Percentiles rank a stretch among this genome's conserved stretches.
Evolutionary conservation across 495 filamentous ascomycete genomes (phyloP).

Genomic region (Aspergillus sparsus): DNA sequence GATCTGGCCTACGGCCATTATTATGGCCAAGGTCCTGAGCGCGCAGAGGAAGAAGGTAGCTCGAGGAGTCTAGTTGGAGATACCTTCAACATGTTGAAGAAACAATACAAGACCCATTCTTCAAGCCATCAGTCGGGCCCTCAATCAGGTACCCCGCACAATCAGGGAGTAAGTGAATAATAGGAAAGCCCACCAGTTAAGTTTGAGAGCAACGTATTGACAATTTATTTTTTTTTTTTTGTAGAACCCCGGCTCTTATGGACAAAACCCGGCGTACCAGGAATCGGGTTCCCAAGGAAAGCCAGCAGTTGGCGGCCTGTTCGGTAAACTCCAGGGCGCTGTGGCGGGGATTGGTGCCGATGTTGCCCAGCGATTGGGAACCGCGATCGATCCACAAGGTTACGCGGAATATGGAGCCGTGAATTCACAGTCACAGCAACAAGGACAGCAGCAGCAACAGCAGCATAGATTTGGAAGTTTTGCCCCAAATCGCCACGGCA

Average conservation of each 20-base stretch:
- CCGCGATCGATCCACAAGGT: slow-evolving; percentile 51
- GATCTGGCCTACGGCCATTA: slow-evolving; percentile 59
- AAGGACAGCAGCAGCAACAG: slow-evolving; percentile 36
- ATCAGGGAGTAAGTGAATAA: not conserved
- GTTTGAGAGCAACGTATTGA: not conserved
- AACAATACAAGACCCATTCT: slow-evolving; percentile 44
- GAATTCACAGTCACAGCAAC: slow-evolving; percentile 13
- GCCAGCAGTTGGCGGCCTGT: slow-evolving; percentile 48
- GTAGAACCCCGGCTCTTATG: slow-evolving; percentile 2
- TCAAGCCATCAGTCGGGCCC: slow-evolving; percentile 14
- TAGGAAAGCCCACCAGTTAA: not conserved
- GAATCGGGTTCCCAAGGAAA: slow-evolving; percentile 29
- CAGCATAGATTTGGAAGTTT: slow-evolving; percentile 81
- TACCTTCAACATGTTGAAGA: slow-evolving; percentile 51
- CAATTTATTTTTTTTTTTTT: not conserved
- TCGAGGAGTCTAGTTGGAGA: slow-evolving; percentile 57
- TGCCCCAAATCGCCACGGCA: slow-evolving; percentile 64
- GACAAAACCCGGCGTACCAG: slow-evolving; percentile 21
- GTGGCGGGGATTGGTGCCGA: slow-evolving; percentile 54
- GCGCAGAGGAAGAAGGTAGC: slow-evolving; percentile 35
- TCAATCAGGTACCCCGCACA: slow-evolving; percentile 20
- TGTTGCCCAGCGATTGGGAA: slow-evolving; percentile 51
- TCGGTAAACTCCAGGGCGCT: slow-evolving; percentile 57
- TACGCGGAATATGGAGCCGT: slow-evolving; percentile 48
- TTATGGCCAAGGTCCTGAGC: slow-evolving; percentile 35